Evolutionary conservation across 139 green algal genomes (phyloP), one percentile per base, ranked within the genome.

Genomic region (Zygnema circumcarinatum): DNA sequence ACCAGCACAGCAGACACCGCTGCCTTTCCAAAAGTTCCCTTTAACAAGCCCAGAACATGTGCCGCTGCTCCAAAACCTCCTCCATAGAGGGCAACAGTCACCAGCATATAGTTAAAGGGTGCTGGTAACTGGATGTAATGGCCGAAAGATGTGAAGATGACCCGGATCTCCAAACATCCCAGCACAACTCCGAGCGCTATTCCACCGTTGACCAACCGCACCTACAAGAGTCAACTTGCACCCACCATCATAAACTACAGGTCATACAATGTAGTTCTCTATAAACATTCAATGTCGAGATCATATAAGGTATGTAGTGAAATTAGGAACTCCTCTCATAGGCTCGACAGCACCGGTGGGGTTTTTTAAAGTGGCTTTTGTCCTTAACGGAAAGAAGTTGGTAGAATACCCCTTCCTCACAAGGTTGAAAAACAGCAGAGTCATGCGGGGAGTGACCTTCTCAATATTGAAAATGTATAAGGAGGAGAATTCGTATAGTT

Each of bases 121-220:
- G 95, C 87, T 0, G 91, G 93, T 36, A 98, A 89, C 81, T 92
- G 86, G 89, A 99, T 96, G 94, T 98, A 99, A 89, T 97, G 93
- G 0, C 92, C 92, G 85, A 98, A 98, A 0, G 93, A 93, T 81
- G 93, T 87, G 90, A 98, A 98, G 2, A 99, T 74, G 1, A 99
- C 94, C 7, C 96, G 94, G 2, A 94, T 94, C 92, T 99, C 96
- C 25, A 98, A 88, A 1, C 93, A 96, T 22, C 21, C 88, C 3
- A 88, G 32, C 40, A 93, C 67, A 35, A 90, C 56, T 22, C 92
- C 87, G n/a, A 95, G 67, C 1, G 83, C 72, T 0, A 94, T 94
- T 29, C 92, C 86, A 20, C 93, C 91, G 67, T 86, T 89, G 20
- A 79, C 20, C 1, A 90, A 2, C 7, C 89, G 40, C 36, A 73